Percentiles rank a stretch among this genome's conserved stretches.
Evolutionary conservation across 1,284 basidiomycete species (phyloP).

Genomic region (Leccinum subrobustum): DNA sequence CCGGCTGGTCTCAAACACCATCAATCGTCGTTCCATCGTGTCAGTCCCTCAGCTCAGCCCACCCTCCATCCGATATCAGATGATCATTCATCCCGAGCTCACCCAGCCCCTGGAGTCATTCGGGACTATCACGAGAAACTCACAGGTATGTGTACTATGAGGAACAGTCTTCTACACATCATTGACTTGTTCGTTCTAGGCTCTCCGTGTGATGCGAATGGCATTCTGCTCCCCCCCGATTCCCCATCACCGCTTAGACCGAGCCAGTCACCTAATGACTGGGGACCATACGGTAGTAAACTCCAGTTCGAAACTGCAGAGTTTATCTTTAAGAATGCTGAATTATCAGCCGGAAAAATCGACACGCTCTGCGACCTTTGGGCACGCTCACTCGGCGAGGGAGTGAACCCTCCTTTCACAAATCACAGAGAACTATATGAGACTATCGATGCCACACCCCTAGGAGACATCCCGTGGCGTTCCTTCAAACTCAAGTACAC

Average conservation of each 20-base stretch:
- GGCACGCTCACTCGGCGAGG: neutral
- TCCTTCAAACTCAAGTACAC: neutral
- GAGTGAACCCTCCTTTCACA: neutral
- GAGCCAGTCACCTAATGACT: neutral
- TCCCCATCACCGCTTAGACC: neutral
- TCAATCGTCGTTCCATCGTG: neutral
- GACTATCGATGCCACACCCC: constrained; percentile 14
- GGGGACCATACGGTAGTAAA: neutral
- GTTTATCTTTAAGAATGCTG: neutral
- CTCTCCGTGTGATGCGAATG: neutral
- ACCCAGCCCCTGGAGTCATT: neutral
- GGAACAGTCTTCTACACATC: neutral
- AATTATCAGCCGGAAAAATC: neutral
- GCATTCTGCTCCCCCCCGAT: neutral
- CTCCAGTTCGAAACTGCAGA: neutral
- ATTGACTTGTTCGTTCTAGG: neutral
- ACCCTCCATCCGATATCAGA: neutral
- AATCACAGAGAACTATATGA: constrained; percentile 9
- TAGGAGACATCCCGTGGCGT: constrained; percentile 1
- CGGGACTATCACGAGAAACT: constrained; percentile 1
- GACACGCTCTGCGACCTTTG: constrained; percentile 2
- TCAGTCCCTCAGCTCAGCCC: neutral
- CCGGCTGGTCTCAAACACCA: neutral
- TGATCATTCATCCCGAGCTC: neutral
- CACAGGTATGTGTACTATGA: neutral